phyloP scores from a whole-genome alignment of 371 early-diverging fungal species.

The Phascolomyces articulosus region DNA sequence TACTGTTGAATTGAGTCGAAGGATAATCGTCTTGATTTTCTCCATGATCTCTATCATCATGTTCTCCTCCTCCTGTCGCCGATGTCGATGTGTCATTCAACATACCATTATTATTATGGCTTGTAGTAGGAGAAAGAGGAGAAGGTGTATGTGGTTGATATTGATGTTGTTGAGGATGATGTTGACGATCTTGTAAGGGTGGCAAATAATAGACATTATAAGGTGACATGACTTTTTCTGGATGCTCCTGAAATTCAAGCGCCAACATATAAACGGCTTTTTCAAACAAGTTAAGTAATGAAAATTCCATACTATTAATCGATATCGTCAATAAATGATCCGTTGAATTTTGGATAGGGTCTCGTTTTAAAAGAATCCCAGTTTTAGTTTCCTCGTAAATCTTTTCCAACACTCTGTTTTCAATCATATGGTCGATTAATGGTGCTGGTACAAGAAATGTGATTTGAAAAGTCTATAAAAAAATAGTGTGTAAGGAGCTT shows the following conservation, averaged over 20 bases:
- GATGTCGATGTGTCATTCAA: no score
- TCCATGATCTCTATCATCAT: no score
- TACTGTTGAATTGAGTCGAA: no score
- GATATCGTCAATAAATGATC: conserved; percentile 23
- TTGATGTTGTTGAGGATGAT: no score
- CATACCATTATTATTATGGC: no score
- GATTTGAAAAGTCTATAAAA: conserved; percentile 8
- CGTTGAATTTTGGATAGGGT: conserved; percentile 20
- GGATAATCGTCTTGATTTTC: not conserved
- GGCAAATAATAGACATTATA: conserved; percentile 29
- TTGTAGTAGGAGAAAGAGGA: no score
- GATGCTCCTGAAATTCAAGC: conserved; percentile 14
- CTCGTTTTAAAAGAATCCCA: conserved; percentile 12
- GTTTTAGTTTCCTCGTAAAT: conserved; percentile 16
- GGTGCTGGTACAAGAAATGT: conserved; percentile 17
- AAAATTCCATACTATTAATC: conserved; percentile 7
- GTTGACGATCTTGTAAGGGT: not conserved
- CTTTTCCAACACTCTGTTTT: conserved; percentile 7
- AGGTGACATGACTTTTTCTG: conserved; percentile 23
- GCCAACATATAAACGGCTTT: conserved; percentile 21
- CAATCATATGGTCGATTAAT: conserved; percentile 7
- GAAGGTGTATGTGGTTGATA: no score
- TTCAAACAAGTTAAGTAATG: conserved; percentile 19
- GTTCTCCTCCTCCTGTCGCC: not conserved
- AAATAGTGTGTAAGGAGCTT: no score